A percentile compares a stretch with the other conserved stretches of the same genome.
Conservation (phyloP, 2,329 filamentous ascomycete species). For the Colletotrichum cordylinicola region DNA sequence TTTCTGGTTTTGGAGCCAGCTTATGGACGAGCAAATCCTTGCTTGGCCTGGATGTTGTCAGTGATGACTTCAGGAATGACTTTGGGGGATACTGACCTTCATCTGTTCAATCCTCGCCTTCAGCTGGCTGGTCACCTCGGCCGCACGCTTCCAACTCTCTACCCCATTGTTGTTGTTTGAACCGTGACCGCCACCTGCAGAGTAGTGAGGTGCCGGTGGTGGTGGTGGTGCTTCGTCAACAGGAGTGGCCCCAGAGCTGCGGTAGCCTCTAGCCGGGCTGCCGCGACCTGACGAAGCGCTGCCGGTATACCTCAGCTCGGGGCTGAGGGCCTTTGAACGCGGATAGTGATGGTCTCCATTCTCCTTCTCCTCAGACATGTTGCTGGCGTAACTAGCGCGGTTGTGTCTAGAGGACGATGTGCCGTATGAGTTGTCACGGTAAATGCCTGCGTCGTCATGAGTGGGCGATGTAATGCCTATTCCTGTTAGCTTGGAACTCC, state of each 20-base stretch:
- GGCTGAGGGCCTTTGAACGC: conserved; percentile 57
- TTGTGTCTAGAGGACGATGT: conserved; percentile 44
- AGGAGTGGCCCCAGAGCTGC: conserved; percentile 35
- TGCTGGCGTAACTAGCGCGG: conserved; percentile 68
- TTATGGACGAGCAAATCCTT: conserved; percentile 48
- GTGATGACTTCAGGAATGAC: background rate
- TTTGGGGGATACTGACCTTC: conserved; percentile 65
- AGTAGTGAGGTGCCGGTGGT: background rate
- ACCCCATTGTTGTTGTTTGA: conserved; percentile 57
- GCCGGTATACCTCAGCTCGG: conserved; percentile 58
- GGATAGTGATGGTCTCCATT: conserved; percentile 62
- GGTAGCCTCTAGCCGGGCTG: conserved; percentile 63
- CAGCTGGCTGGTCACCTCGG: conserved; percentile 95
- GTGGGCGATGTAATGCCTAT: conserved; percentile 55
- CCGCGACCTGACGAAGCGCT: conserved; percentile 62
- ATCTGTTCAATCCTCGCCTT: conserved; percentile 99
- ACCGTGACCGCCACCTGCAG: conserved; percentile 31
- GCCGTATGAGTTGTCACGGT: conserved; percentile 51
- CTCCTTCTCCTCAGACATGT: conserved; percentile 78
- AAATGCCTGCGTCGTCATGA: conserved; percentile 66
- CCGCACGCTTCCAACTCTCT: conserved; percentile 96
- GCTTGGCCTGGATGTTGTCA: conserved; percentile 45
- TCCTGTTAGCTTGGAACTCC: background rate
- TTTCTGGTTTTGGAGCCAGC: background rate
- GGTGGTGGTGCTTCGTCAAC: conserved; percentile 16